Evolutionary conservation across 2,329 filamentous ascomycete species (phyloP).

Genomic region (Aspergillus latus): DNA sequence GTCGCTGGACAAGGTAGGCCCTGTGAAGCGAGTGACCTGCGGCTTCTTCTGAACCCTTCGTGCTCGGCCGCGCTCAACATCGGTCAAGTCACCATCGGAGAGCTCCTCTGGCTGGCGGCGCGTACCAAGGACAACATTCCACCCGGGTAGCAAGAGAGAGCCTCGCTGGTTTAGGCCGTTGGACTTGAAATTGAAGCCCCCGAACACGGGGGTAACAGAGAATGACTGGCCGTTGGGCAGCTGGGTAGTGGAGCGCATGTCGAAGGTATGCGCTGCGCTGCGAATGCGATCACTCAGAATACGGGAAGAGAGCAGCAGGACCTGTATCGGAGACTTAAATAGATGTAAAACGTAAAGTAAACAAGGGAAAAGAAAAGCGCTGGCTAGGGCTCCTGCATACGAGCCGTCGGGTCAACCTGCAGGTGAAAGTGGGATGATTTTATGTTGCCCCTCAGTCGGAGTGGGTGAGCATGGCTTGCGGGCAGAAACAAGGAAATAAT

Average conservation of each 20-base stretch:
- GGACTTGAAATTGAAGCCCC: constrained; percentile 85
- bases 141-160: constrained; percentile 71
- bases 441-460: constrained; percentile 15
- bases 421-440: constrained; percentile 15
- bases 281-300: not conserved
- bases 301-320: not conserved
- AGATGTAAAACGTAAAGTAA: not conserved
- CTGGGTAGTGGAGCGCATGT: constrained; percentile 52
- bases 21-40: constrained; percentile 55
- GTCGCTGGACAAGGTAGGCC: constrained; percentile 75
- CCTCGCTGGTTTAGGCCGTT: constrained; percentile 69
- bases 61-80: constrained; percentile 17
- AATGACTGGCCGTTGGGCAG: constrained; percentile 86
- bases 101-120: constrained; percentile 48
- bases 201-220: constrained; percentile 81
- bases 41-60: constrained; percentile 18
- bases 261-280: constrained; percentile 1
- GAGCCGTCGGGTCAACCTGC: not conserved
- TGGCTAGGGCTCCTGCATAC: not conserved
- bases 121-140: constrained; percentile 84
- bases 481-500: not conserved
- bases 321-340: not conserved
- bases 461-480: constrained; percentile 2
- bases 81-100: constrained; percentile 19
- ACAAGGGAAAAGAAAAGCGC: constrained; percentile 4